A percentile compares a stretch with the other conserved stretches of the same genome.
Evolutionary conservation across 2,329 filamentous ascomycete species (phyloP).

Genomic region (Phialophora chinensis): DNA sequence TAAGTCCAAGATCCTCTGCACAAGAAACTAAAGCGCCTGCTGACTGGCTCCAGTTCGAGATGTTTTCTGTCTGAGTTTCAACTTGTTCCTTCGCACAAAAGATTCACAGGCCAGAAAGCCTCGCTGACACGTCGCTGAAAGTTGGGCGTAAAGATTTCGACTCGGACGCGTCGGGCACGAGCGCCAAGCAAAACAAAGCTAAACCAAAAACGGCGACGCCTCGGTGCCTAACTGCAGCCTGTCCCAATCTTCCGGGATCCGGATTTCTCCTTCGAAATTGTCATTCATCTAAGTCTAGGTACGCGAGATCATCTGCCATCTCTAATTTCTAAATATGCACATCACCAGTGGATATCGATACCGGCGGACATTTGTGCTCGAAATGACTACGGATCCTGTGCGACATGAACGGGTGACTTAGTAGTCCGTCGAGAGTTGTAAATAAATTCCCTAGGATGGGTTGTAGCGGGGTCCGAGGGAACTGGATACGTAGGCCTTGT

Average conservation of each 20-base stretch:
- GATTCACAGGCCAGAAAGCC: conserved; percentile 1
- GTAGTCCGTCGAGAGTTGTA: neutral
- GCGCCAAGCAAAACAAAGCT: conserved; percentile 8
- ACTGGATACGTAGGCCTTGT: neutral
- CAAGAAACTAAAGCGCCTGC: neutral
- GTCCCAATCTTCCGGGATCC: conserved; percentile 4
- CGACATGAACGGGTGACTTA: neutral
- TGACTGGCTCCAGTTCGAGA: neutral
- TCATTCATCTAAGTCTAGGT: neutral
- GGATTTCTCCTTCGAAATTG: conserved; percentile 6
- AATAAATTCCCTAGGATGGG: neutral
- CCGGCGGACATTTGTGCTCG: neutral
- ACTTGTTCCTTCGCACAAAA: neutral
- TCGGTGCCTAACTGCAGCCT: conserved; percentile 5
- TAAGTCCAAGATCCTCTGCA: neutral
- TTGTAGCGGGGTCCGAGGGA: neutral
- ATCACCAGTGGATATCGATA: neutral
- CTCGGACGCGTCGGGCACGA: conserved; percentile 3
- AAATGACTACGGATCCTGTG: neutral
- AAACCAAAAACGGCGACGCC: neutral
- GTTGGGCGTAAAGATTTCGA: neutral
- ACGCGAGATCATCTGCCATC: conserved; percentile 7
- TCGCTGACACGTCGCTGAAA: conserved; percentile 3
- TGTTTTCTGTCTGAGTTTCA: conserved; percentile 16
- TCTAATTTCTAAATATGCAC: neutral